Conservation (phyloP, 495 filamentous ascomycete genomes). For the Xylaria bambusicola region DNA sequence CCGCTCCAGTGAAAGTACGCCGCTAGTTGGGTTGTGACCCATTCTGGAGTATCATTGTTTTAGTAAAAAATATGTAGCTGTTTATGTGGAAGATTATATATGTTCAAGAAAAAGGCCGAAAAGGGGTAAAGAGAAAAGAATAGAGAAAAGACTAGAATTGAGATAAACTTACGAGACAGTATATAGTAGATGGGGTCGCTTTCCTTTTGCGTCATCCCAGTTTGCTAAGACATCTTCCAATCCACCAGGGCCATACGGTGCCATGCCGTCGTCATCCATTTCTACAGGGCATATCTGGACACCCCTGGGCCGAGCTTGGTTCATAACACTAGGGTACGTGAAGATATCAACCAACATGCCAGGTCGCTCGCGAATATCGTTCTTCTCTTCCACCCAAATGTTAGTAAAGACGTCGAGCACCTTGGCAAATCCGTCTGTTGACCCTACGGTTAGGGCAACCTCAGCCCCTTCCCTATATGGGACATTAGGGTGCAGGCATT, state of each 20-base stretch:
- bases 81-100: too few species aligned
- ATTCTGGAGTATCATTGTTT: slow-evolving; percentile 53
- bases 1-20: slow-evolving; percentile 67
- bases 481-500: slow-evolving; percentile 75
- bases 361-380: slow-evolving; percentile 66
- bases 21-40: slow-evolving; percentile 89
- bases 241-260: slow-evolving; percentile 63
- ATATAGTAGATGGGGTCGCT: slow-evolving; percentile 82
- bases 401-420: slow-evolving; percentile 70
- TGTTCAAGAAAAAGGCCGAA: too few species aligned
- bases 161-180: slow-evolving; percentile 73
- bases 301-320: slow-evolving; percentile 66
- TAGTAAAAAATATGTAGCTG: slow-evolving; percentile 5
- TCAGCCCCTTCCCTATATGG: slow-evolving; percentile 78
- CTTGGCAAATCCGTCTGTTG: slow-evolving; percentile 84
- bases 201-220: slow-evolving; percentile 75
- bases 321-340: slow-evolving; percentile 73
- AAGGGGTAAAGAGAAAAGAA: too few species aligned
- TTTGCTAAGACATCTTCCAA: slow-evolving; percentile 76
- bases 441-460: slow-evolving; percentile 73
- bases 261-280: slow-evolving; percentile 80
- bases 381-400: slow-evolving; percentile 67
- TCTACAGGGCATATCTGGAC: slow-evolving; percentile 69
- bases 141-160: neutral
- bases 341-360: slow-evolving; percentile 77